phyloP scores from a whole-genome alignment of 1,284 basidiomycete species.

The Fomes fomentarius region DNA sequence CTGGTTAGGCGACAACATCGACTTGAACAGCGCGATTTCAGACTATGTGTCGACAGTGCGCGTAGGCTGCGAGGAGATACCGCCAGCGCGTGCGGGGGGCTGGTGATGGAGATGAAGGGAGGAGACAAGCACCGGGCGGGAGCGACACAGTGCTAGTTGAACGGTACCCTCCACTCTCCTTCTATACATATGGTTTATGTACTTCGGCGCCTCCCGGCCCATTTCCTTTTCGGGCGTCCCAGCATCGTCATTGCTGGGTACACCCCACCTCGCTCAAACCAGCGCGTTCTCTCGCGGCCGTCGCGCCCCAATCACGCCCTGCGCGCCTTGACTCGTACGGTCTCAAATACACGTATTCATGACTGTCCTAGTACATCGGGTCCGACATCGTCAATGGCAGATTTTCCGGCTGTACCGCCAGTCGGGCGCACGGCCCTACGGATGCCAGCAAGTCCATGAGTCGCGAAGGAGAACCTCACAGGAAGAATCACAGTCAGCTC shows the following conservation, averaged over 20 bases:
- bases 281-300: background rate
- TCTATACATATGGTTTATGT: slow-evolving; percentile 21
- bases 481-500: slow-evolving; percentile 14
- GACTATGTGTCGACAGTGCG: background rate
- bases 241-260: too few relatives aligned
- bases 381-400: background rate
- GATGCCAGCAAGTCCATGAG: too few relatives aligned
- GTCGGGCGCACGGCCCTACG: background rate
- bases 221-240: slow-evolving; percentile 5
- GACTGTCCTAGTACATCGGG: too few relatives aligned
- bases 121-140: background rate
- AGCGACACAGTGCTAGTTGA: background rate
- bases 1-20: slow-evolving; percentile 44
- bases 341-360: too few relatives aligned
- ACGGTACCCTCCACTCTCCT: slow-evolving; percentile 6
- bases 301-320: background rate
- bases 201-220: slow-evolving; percentile 15
- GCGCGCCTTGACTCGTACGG: too few relatives aligned
- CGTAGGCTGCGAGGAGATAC: background rate
- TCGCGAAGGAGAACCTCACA: too few relatives aligned
- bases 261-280: background rate
- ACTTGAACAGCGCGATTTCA: background rate
- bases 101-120: background rate
- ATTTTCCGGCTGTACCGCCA: slow-evolving; percentile 9
- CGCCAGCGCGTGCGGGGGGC: background rate